Evolutionary conservation across 2,329 filamentous ascomycete genomes (phyloP).

Genomic region (Fusarium buxicola): DNA sequence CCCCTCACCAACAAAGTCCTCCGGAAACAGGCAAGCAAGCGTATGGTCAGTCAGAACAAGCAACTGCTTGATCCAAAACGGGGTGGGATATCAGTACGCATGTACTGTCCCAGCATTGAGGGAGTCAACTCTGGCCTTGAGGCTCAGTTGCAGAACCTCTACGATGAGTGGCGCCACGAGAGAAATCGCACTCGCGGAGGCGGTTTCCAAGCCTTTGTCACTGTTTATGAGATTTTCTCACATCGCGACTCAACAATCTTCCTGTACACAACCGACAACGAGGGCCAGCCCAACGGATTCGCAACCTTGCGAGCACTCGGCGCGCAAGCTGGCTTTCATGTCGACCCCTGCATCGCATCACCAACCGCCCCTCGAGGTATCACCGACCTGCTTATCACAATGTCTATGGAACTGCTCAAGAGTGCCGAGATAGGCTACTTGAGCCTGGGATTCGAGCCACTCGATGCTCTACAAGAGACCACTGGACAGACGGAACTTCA

Average conservation of each 20-base stretch:
- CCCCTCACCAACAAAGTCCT: constrained; percentile 16
- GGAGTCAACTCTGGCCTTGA: constrained; percentile 2
- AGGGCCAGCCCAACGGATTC: constrained; percentile 9
- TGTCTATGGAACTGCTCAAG: constrained; percentile 7
- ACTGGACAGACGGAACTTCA: constrained; percentile 1
- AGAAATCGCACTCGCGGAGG: background rate
- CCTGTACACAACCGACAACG: constrained; percentile 2
- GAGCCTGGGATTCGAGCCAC: constrained; percentile 11
- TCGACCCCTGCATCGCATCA: constrained; percentile 19
- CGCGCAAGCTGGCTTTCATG: constrained; percentile 8
- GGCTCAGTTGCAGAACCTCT: constrained; percentile 1
- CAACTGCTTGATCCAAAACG: constrained; percentile 15
- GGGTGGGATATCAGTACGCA: background rate
- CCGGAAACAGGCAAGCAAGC: constrained; percentile 7
- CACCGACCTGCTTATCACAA: constrained; percentile 12
- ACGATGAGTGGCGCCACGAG: constrained; percentile 14
- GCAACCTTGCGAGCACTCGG: constrained; percentile 18
- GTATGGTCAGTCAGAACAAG: constrained; percentile 12
- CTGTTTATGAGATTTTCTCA: constrained; percentile 12
- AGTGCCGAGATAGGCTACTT: constrained; percentile 10
- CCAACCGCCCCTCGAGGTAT: constrained; percentile 7
- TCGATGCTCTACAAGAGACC: background rate
- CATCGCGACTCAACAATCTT: background rate
- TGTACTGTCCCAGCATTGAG: constrained; percentile 1
- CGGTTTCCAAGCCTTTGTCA: constrained; percentile 12